Base-by-base conservation (phyloP, 2,329 filamentous ascomycete species). In the Aspergillus sp. region DNA sequence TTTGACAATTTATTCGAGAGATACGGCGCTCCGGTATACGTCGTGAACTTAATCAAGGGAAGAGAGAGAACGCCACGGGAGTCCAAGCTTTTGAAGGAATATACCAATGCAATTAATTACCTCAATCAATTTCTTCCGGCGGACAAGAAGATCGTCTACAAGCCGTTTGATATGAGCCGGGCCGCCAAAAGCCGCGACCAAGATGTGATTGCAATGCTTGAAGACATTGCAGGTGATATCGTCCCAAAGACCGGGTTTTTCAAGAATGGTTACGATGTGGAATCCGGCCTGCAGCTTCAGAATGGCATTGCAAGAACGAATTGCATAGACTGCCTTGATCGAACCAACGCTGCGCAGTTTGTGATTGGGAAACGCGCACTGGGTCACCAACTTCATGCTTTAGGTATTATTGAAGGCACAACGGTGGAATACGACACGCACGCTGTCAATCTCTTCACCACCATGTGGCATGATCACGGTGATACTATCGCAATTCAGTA, bases 401-500 rank as follows among this genome's bases (percentile, higher is more conserved):
- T 98, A 3, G 93, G 93, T 4, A 84, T 98, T 29, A 83, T 97
- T 29, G 80, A 83, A 48, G 79, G 85, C 34, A 85, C 85, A 1
- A 81, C 79, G 1, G 80, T 98, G 44, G 85, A 91, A 48, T 98
- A 95, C 61, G 93, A 98, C 59, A 95, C 89, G 0, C 93, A 98
- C 68, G 89, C 88, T 2, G 86, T 96, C 48, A 95, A 97, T 57
- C 79, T 96, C 7, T 96, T 98, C 58, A 97, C 93, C 1, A 87
- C 94, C 59, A 97, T 98, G 91, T 95, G 90, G 71, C 90, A 97
- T 65, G 89, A 94, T 56, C 93, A 98, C 62, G 93, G 93, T 48
- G 93, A 98, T 66, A 96, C 90, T 3, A 97, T 98, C 59, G 93
- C 93, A 1, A 86, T 97, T 45, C 93, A 98, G 64, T 98, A 98